Conservation (phyloP, 2,329 filamentous ascomycete species). For the Trichothecium roseum region DNA sequence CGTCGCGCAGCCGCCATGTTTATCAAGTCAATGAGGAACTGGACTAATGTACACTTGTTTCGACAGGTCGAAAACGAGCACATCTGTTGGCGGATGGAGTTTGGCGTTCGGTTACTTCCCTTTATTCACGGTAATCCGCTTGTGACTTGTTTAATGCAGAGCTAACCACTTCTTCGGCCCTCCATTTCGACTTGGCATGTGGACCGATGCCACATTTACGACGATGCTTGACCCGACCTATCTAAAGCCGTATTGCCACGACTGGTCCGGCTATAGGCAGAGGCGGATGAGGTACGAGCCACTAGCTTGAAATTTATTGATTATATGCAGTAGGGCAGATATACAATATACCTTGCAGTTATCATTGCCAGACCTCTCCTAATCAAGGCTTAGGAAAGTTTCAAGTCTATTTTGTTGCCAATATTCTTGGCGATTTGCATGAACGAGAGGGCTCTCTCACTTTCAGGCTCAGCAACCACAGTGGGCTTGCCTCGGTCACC, state of each 20-base stretch:
- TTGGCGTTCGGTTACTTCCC: constrained; percentile 10
- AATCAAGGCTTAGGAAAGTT: constrained; percentile 1
- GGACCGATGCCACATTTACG: no score
- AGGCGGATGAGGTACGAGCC: no score
- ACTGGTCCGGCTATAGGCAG: no score
- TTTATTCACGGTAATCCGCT: constrained; percentile 19
- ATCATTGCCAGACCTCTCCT: no score
- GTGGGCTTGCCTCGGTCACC: constrained; percentile 82
- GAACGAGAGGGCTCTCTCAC: constrained; percentile 63
- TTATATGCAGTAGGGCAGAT: no score
- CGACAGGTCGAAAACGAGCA: background rate
- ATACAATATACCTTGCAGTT: no score
- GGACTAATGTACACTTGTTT: constrained; percentile 37
- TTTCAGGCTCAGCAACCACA: constrained; percentile 75
- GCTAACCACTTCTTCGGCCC: no score
- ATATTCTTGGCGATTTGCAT: constrained; percentile 54
- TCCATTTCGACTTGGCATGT: no score
- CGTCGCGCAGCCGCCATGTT: constrained; percentile 69
- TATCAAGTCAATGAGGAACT: constrained; percentile 70
- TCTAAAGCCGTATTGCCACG: no score
- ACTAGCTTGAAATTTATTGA: no score
- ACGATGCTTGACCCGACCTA: no score
- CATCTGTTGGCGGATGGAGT: constrained; percentile 2
- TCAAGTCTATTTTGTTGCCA: constrained; percentile 29
- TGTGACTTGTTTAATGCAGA: constrained; percentile 12